A percentile compares a stretch with the other conserved stretches of the same genome.
These are phyloP conservation scores for Vaccinium darrowii DNA, from an alignment of 148 eudicot genomes.

Conservation along the genomic window DNA sequence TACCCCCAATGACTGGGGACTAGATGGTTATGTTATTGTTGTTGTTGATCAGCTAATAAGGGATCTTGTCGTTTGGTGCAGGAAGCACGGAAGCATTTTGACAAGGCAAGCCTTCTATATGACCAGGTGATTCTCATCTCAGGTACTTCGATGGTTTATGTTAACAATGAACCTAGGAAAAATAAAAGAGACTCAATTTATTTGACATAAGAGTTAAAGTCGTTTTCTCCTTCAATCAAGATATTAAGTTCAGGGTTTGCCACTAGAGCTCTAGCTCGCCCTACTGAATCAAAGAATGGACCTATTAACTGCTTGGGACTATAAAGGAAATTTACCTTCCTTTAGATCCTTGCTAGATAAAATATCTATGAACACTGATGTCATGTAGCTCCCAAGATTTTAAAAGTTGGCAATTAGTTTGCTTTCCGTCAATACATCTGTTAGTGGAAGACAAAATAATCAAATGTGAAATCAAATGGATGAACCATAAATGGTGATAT, in stretches of 20 bases:
- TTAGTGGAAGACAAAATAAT: neutral
- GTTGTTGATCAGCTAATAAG: conserved; percentile 18
- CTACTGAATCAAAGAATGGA: neutral
- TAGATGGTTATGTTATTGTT: too few relatives aligned
- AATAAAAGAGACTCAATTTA: neutral
- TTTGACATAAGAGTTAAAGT: neutral
- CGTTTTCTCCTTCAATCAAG: neutral
- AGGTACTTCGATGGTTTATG: neutral
- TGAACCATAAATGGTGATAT: neutral
- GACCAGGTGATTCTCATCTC: conserved; percentile 70
- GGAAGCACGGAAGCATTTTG: conserved; percentile 83
- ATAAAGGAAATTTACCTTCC: neutral
- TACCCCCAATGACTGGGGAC: too few relatives aligned
- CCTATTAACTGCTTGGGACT: neutral
- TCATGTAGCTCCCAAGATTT: neutral
- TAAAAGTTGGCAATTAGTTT: neutral
- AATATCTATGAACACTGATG: neutral
- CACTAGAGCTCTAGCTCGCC: neutral
- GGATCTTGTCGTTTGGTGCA: neutral
- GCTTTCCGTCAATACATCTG: neutral
- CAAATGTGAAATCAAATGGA: neutral
- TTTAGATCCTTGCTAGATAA: neutral
- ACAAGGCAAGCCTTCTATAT: conserved; percentile 87
- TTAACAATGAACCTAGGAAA: neutral
- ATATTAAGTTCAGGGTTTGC: neutral